A percentile compares a stretch with the other conserved stretches of the same genome.
Conservation (phyloP, 345 rosid genomes). For the Eucalyptus tenuipes region DNA sequence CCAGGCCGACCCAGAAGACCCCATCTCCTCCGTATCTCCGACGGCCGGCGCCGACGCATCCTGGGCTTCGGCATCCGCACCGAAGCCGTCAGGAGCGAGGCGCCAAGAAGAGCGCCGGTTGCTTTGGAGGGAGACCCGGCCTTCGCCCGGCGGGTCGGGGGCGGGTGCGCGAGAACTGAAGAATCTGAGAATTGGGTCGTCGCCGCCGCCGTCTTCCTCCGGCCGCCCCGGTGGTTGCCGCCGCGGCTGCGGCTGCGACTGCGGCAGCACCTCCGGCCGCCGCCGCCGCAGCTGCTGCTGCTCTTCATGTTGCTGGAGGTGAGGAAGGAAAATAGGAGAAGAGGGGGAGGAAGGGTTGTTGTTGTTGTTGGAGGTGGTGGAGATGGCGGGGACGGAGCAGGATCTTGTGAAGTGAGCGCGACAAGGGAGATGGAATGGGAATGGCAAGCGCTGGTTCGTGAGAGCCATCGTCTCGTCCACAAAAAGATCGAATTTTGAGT, state of each 20-base stretch:
- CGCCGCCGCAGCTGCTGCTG: not conserved
- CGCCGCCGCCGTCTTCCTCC: constrained; percentile 1
- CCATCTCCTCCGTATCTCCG: constrained; percentile 1
- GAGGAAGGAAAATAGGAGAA: constrained; percentile 43
- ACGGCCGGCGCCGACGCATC: not conserved
- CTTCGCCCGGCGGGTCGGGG: constrained; percentile 35
- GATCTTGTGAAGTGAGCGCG: not conserved
- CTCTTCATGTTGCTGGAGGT: constrained; percentile 22
- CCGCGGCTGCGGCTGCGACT: no score
- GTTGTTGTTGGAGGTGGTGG: not conserved
- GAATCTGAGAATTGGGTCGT: constrained; percentile 58
- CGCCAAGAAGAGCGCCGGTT: constrained; percentile 74
- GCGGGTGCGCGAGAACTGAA: constrained; percentile 41
- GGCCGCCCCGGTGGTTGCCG: not conserved
- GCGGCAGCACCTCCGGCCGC: not conserved
- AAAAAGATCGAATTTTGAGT: not conserved
- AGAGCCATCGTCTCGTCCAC: not conserved
- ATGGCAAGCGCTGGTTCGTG: not conserved
- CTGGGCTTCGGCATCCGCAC: constrained; percentile 1
- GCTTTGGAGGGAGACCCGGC: constrained; percentile 38
- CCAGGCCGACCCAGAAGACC: not conserved
- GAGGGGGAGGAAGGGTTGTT: not conserved
- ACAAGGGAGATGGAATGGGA: not conserved
- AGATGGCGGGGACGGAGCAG: not conserved
- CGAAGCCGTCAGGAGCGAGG: constrained; percentile 23